Conservation (phyloP, 2,329 filamentous ascomycete species). For the Exophiala bonariae region DNA sequence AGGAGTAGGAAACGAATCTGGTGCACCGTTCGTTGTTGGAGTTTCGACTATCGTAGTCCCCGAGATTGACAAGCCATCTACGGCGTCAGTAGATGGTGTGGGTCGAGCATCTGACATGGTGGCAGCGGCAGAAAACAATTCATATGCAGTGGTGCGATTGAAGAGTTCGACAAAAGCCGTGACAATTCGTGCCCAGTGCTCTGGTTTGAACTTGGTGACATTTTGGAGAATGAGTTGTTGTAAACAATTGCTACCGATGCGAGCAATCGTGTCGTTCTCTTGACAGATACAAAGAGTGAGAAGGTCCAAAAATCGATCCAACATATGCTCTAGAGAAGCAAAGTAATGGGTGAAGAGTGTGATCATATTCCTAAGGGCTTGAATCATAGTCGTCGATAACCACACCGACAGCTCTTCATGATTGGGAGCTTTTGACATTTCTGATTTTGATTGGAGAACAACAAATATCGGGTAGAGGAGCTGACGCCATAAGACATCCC, state of each 20-base stretch:
- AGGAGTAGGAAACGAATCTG: conserved; percentile 6
- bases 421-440: conserved; percentile 92
- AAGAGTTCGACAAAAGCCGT: conserved; percentile 95
- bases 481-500: conserved; percentile 97
- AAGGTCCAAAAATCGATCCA: conserved; percentile 93
- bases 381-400: conserved; percentile 99
- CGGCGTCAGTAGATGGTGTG: conserved; percentile 19
- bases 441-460: conserved; percentile 91
- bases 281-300: conserved; percentile 96
- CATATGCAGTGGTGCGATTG: conserved; percentile 88
- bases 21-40: conserved; percentile 32
- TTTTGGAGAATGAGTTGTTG: conserved; percentile 97
- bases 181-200: conserved; percentile 93
- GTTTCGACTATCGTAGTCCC: conserved; percentile 29
- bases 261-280: conserved; percentile 96
- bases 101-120: conserved; percentile 41
- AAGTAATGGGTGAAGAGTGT: conserved; percentile 99
- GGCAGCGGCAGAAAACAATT: conserved; percentile 84
- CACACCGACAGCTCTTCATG: conserved; percentile 97
- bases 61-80: conserved; percentile 29
- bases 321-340: conserved; percentile 92
- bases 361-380: conserved; percentile 97
- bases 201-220: conserved; percentile 81
- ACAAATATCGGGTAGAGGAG: conserved; percentile 98
- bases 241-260: conserved; percentile 96